These are phyloP conservation scores for Phytopythium litorale DNA, from an alignment of 352 stramenopile species.

Conservation along the genomic window DNA sequence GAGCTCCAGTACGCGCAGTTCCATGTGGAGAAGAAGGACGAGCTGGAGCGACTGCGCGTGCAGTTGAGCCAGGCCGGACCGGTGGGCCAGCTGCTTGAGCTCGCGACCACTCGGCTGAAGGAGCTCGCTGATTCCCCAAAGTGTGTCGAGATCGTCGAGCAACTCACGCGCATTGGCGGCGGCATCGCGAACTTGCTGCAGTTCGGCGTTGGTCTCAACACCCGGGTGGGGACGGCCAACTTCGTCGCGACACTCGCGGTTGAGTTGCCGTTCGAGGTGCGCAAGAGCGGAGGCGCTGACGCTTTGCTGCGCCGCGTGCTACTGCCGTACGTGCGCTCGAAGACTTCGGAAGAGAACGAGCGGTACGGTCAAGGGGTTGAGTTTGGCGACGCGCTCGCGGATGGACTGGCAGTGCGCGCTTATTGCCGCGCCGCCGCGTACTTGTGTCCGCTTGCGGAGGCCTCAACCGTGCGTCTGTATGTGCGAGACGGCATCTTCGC, in stretches of 20 bases:
- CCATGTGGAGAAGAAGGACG: slow-evolving; percentile 81
- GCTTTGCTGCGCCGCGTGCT: slow-evolving; percentile 50
- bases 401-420: slow-evolving; percentile 65
- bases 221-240: slow-evolving; percentile 71
- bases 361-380: slow-evolving; percentile 45
- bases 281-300: slow-evolving; percentile 58
- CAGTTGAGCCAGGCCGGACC: slow-evolving; percentile 71
- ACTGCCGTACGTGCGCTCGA: slow-evolving; percentile 50
- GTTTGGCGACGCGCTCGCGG: slow-evolving; percentile 20
- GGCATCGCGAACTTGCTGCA: slow-evolving; percentile 56
- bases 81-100: slow-evolving; percentile 66
- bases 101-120: slow-evolving; percentile 53
- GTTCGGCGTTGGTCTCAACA: slow-evolving; percentile 81
- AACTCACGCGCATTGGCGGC: slow-evolving; percentile 26
- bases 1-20: slow-evolving; percentile 85
- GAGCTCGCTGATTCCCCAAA: slow-evolving; percentile 33
- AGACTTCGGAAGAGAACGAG: slow-evolving; percentile 66
- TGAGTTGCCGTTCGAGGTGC: slow-evolving; percentile 69
- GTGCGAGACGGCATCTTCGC: slow-evolving; percentile 73
- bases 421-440: slow-evolving; percentile 77
- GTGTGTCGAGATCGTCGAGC: slow-evolving; percentile 45
- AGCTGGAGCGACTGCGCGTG: slow-evolving; percentile 73
- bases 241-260: slow-evolving; percentile 66
- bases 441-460: slow-evolving; percentile 54
- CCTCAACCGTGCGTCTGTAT: slow-evolving; percentile 39